Conservation (phyloP, 306 rosid species). For the Quercus robur region DNA sequence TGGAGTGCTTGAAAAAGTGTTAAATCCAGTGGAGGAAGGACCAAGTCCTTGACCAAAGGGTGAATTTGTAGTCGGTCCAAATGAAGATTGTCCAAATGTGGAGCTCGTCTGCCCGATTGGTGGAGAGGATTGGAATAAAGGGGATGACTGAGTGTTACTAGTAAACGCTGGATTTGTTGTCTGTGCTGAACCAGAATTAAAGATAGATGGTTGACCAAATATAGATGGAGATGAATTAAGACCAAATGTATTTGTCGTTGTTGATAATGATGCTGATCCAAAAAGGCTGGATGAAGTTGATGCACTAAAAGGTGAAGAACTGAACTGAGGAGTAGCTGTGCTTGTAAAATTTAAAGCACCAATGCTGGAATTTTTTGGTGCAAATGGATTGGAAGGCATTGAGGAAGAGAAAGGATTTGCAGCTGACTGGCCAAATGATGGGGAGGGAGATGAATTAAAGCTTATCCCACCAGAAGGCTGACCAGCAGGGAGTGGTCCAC, state of each 20-base stretch:
- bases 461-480: conserved; percentile 37
- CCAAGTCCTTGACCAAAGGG: not conserved
- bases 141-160: conserved; percentile 56
- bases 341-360: conserved; percentile 46
- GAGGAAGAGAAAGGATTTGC: conserved; percentile 37
- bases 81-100: conserved; percentile 52
- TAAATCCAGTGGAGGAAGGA: no score
- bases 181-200: conserved; percentile 47
- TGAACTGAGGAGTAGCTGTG: conserved; percentile 51
- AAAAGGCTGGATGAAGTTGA: conserved; percentile 51
- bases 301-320: conserved; percentile 56
- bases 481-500: conserved; percentile 71
- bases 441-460: conserved; percentile 56
- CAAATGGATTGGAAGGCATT: no score
- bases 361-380: conserved; percentile 24
- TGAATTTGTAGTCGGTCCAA: conserved; percentile 48
- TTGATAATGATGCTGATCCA: conserved; percentile 29
- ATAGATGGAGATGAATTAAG: conserved; percentile 39
- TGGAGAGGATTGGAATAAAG: conserved; percentile 47
- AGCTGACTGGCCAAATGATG: conserved; percentile 60
- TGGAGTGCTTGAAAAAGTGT: conserved; percentile 18
- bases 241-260: conserved; percentile 53
- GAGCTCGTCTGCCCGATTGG: conserved; percentile 48
- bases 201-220: conserved; percentile 41
- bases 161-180: conserved; percentile 49